Percentiles rank a stretch among this genome's conserved stretches.
phyloP scores from a whole-genome alignment of 129 eudicot genomes.

The Flaveria brownii region DNA sequence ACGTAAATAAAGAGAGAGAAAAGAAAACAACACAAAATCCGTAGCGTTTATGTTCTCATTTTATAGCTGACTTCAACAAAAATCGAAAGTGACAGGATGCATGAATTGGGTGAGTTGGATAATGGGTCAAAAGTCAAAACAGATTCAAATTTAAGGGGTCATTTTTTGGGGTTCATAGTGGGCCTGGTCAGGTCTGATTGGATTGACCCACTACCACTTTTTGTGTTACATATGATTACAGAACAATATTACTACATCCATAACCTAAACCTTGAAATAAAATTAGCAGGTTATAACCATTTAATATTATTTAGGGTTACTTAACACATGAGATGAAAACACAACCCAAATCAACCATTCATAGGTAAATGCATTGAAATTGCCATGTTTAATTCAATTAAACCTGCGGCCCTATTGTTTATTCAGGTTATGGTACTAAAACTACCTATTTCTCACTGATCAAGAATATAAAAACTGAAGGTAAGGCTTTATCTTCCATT shows the following conservation, averaged over 20 bases:
- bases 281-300: neutral
- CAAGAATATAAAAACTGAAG: neutral
- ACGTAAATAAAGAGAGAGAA: conserved; percentile 15
- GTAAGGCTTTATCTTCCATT: conserved; percentile 10
- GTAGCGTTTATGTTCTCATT: conserved; percentile 3
- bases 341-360: conserved; percentile 3
- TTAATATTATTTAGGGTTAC: neutral
- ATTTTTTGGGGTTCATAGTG: neutral
- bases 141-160: neutral
- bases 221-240: neutral
- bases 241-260: neutral
- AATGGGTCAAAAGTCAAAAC: neutral
- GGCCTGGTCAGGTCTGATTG: neutral
- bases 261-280: neutral
- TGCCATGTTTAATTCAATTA: conserved; percentile 2
- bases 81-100: neutral
- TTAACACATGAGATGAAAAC: neutral
- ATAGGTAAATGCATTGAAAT: neutral
- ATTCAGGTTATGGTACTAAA: neutral
- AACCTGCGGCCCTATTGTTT: neutral
- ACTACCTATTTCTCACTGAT: conserved; percentile 5
- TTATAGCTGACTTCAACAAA: conserved; percentile 3
- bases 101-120: neutral
- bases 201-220: neutral
- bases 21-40: conserved; percentile 5